Conservation (phyloP, 176 grass and related monocot genomes). For the Raddia guianensis region DNA sequence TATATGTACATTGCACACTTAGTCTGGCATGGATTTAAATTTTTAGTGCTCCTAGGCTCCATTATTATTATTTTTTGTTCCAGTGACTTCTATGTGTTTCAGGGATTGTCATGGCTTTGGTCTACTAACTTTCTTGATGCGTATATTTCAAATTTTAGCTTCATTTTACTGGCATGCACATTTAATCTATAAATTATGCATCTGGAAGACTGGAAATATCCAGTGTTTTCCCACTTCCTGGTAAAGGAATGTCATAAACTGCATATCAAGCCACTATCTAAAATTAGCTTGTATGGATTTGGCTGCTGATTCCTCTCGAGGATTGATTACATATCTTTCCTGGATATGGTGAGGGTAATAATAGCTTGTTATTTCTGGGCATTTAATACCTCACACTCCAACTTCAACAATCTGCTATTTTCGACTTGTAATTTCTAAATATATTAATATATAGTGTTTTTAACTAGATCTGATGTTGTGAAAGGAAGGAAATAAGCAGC, state of each 20-base stretch:
- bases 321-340: not conserved
- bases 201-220: not conserved
- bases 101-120: conserved; percentile 10
- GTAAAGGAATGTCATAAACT: not conserved
- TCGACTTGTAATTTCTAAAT: not conserved
- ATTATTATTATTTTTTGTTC: not conserved
- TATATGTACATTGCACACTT: not conserved
- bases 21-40: not conserved
- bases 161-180: not conserved
- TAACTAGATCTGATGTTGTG: not conserved
- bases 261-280: not conserved
- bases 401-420: not conserved
- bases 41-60: not conserved
- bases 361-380: not conserved
- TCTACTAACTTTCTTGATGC: conserved; percentile 3
- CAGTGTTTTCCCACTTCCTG: not conserved
- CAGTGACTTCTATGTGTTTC: not conserved
- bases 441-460: not conserved
- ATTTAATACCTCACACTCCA: not conserved
- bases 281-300: not conserved
- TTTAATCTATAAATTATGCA: not conserved
- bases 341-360: not conserved
- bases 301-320: not conserved
- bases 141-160: not conserved
- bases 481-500: not conserved